Conservation (phyloP, 2,329 filamentous ascomycete species). For the Grosmannia serpens region DNA sequence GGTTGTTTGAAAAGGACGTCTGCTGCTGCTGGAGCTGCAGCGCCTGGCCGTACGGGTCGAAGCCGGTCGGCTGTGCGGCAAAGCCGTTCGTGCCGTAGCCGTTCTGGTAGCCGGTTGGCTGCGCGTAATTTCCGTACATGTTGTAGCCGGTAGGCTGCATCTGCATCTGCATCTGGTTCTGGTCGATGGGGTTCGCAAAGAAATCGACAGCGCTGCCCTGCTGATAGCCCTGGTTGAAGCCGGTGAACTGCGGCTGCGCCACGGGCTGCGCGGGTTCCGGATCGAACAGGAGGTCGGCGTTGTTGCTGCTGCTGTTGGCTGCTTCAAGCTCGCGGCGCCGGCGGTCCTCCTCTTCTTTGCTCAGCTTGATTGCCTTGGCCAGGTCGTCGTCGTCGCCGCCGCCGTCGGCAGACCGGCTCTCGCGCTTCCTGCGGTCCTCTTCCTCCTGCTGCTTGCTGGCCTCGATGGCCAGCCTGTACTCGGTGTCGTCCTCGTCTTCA, state of each 20-base stretch:
- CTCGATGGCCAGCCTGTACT: constrained; percentile 83
- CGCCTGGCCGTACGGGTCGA: constrained; percentile 47
- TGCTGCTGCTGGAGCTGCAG: constrained; percentile 36
- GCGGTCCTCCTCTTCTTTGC: constrained; percentile 86
- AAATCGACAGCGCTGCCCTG: constrained; percentile 95
- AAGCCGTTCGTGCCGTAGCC: constrained; percentile 57
- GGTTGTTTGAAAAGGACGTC: constrained; percentile 19
- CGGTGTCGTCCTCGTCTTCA: constrained; percentile 72
- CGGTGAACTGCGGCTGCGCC: constrained; percentile 64
- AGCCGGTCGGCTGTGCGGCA: constrained; percentile 52
- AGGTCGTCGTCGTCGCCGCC: constrained; percentile 78
- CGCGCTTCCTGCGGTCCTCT: constrained; percentile 68
- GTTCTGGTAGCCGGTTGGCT: constrained; percentile 45
- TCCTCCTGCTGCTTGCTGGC: constrained; percentile 93
- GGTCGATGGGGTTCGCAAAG: constrained; percentile 88
- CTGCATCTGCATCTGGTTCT: constrained; percentile 61
- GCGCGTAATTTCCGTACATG: constrained; percentile 38
- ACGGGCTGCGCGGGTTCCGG: constrained; percentile 47
- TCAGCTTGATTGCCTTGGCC: constrained; percentile 88
- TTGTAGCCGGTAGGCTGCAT: constrained; percentile 69
- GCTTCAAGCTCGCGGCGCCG: constrained; percentile 71
- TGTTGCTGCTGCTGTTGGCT: constrained; percentile 23
- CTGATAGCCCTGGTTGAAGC: constrained; percentile 94
- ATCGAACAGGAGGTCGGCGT: constrained; percentile 80
- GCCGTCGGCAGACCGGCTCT: constrained; percentile 39